These are phyloP conservation scores for Pogostemon cablin DNA, from an alignment of 257 asterid genomes.

Conservation along the genomic window DNA sequence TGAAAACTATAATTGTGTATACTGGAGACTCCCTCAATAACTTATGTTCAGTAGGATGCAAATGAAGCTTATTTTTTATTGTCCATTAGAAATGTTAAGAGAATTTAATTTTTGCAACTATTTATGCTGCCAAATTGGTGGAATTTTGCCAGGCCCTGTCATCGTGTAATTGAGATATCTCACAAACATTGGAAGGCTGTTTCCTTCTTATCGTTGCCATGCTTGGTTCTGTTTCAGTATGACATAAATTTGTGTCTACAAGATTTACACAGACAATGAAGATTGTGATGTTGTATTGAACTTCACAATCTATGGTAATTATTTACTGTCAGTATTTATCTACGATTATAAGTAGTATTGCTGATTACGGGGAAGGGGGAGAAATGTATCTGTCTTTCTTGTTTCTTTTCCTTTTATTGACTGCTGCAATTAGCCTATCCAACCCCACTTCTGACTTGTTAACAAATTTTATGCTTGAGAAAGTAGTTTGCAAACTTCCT, in stretches of 20 bases:
- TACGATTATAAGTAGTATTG: not conserved
- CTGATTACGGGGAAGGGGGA: not conserved
- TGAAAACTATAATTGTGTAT: not conserved
- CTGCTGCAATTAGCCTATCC: not conserved
- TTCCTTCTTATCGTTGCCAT: not conserved
- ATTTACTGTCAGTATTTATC: not conserved
- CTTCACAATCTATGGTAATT: not conserved
- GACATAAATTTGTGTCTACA: conserved; percentile 2
- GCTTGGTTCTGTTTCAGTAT: not conserved
- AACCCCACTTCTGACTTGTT: not conserved
- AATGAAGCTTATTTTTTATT: not conserved
- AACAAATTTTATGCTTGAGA: not conserved
- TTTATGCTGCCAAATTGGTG: too few species aligned
- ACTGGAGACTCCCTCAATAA: not conserved
- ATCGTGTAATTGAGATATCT: not conserved
- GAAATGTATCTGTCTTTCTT: not conserved
- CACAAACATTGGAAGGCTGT: not conserved
- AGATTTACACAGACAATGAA: not conserved
- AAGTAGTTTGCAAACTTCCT: not conserved
- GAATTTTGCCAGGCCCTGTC: not conserved
- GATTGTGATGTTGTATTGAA: not conserved
- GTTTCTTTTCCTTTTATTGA: not conserved
- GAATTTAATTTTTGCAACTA: too few species aligned
- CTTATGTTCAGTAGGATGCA: not conserved
- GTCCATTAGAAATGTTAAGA: too few species aligned